phyloP scores from a whole-genome alignment of 202 grass and related monocot genomes.

The Sporobolus alterniflorus region DNA sequence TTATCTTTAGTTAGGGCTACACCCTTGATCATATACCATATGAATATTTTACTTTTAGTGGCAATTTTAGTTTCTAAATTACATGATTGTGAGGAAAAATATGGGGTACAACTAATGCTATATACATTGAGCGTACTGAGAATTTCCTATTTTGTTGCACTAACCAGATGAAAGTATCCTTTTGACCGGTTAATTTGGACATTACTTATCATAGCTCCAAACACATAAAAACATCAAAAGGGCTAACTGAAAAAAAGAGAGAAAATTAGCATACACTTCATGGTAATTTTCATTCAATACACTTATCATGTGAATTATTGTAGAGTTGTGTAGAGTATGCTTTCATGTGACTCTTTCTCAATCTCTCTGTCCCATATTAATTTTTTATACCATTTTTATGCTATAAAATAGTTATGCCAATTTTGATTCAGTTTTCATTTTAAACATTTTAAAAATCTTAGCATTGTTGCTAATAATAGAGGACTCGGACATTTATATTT shows the following conservation, averaged over 20 bases:
- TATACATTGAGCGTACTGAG: too few relatives aligned
- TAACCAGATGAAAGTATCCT: too few relatives aligned
- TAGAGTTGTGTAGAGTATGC: not conserved
- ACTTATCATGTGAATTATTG: slow-evolving; percentile 1
- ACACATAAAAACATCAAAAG: slow-evolving; percentile 37
- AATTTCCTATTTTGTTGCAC: too few relatives aligned
- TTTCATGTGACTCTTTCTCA: not conserved
- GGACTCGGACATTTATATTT: not conserved
- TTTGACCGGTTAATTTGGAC: too few relatives aligned
- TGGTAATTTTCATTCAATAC: slow-evolving; percentile 15
- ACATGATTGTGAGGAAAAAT: too few relatives aligned
- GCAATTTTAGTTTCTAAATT: too few relatives aligned
- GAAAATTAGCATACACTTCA: slow-evolving; percentile 16
- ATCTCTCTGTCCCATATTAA: slow-evolving; percentile 8
- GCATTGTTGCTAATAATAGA: not conserved
- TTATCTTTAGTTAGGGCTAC: too few relatives aligned
- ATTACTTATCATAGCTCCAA: too few relatives aligned
- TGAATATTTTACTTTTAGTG: too few relatives aligned
- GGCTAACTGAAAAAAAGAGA: slow-evolving; percentile 12
- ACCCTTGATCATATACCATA: too few relatives aligned
- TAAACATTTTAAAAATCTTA: not conserved
- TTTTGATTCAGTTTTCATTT: slow-evolving; percentile 6
- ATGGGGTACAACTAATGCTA: too few relatives aligned
- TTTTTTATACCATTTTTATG: slow-evolving; percentile 16
- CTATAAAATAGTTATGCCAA: slow-evolving; percentile 19